Conservation (phyloP, 129 eudicot genomes). For the Helianthus tuberosus region DNA sequence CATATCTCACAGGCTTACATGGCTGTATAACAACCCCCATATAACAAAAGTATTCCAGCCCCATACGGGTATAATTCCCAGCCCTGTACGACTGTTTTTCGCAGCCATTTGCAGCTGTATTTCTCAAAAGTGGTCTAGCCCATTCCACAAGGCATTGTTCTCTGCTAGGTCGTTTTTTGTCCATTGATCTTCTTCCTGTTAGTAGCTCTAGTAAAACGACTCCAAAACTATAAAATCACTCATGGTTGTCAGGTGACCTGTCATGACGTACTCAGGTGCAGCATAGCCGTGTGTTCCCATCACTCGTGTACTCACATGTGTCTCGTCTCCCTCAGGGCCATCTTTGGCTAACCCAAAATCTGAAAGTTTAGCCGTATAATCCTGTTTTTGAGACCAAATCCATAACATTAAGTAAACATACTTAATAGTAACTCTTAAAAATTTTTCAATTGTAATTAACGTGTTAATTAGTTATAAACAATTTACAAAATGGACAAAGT, state of each 20-base stretch:
- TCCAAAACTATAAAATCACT: constrained; percentile 64
- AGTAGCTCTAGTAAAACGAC: constrained; percentile 57
- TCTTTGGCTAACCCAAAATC: constrained; percentile 95
- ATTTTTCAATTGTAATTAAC: background rate
- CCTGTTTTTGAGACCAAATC: no score
- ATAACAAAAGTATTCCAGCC: no score
- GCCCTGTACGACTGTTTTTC: no score
- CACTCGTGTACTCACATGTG: constrained; percentile 78
- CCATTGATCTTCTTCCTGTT: constrained; percentile 63
- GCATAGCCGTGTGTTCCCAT: constrained; percentile 92
- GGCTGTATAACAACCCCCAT: no score
- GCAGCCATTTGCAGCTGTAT: no score
- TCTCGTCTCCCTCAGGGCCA: constrained; percentile 84
- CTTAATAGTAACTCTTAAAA: no score
- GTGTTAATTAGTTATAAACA: background rate
- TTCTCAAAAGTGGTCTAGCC: no score
- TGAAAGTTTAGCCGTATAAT: constrained; percentile 71
- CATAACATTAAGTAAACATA: no score
- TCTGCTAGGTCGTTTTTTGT: constrained; percentile 54
- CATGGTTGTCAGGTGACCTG: constrained; percentile 68
- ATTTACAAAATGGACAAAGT: background rate
- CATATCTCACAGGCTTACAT: no score
- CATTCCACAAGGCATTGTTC: no score
- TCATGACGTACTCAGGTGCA: constrained; percentile 90
- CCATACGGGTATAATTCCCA: no score